A percentile compares a stretch with the other conserved stretches of the same genome.
Evolutionary conservation across 306 rosid species (phyloP).

Genomic region (Fagus crenata): DNA sequence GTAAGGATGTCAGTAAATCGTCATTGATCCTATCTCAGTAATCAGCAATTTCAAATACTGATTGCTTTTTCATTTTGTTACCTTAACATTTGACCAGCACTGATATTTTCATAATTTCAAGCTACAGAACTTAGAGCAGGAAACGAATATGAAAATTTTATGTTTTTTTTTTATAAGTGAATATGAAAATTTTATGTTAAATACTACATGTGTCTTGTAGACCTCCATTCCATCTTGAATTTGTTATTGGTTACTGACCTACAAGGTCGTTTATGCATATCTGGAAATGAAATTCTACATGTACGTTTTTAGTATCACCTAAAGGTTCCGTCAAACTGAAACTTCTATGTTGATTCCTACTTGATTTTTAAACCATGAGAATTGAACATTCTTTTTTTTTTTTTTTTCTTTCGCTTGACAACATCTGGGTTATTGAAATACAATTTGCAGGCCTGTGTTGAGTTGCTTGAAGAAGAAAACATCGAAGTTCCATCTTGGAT

Average conservation of each 20-base stretch:
- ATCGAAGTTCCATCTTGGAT: conserved; percentile 78
- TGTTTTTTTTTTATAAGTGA: too few species aligned
- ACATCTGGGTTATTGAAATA: conserved; percentile 1
- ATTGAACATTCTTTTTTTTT: neutral
- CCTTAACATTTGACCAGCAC: neutral
- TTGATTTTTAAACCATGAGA: neutral
- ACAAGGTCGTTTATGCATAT: neutral
- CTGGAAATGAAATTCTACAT: neutral
- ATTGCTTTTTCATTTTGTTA: neutral
- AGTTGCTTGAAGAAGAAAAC: conserved; percentile 84
- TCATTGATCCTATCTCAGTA: neutral
- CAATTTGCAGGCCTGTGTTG: conserved; percentile 60
- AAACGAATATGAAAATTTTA: neutral
- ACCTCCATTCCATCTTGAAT: neutral
- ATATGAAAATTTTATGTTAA: neutral
- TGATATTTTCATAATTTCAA: neutral
- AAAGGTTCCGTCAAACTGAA: neutral
- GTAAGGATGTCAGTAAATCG: neutral
- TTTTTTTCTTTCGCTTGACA: neutral
- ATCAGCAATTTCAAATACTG: neutral
- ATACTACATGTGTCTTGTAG: neutral
- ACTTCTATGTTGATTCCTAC: neutral
- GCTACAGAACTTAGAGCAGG: neutral
- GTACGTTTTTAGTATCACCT: neutral
- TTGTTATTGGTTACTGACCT: neutral